Evolutionary conservation across 345 rosid species (phyloP).

Genomic region (Clausena lansium): DNA sequence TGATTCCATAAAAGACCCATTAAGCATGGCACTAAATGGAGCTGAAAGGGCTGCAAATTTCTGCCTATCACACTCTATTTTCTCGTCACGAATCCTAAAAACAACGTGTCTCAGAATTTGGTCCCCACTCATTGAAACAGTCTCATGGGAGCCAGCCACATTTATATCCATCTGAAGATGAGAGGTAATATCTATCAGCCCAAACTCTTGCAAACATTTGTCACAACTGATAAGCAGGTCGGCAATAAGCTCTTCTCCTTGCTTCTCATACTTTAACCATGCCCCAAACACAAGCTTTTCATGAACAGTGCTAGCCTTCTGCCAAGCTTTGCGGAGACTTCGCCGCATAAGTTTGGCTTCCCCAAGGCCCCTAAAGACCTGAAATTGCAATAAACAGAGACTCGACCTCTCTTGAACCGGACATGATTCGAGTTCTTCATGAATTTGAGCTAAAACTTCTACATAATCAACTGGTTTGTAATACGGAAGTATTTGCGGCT

Average conservation of each 20-base stretch:
- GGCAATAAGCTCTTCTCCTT: constrained; percentile 81
- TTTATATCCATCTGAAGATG: constrained; percentile 37
- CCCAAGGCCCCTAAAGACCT: constrained; percentile 89
- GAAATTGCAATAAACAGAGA: constrained; percentile 77
- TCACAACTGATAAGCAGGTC: constrained; percentile 81
- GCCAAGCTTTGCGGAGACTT: constrained; percentile 94
- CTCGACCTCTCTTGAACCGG: constrained; percentile 55
- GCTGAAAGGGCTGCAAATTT: constrained; percentile 79
- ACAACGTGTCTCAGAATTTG: constrained; percentile 40
- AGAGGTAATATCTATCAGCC: constrained; percentile 66
- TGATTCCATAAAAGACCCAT: constrained; percentile 88
- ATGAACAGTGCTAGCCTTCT: constrained; percentile 71
- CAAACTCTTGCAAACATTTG: constrained; percentile 68
- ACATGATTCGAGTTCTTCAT: constrained; percentile 92
- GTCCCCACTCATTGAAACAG: constrained; percentile 29
- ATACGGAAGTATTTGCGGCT: constrained; percentile 68
- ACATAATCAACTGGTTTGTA: constrained; percentile 89
- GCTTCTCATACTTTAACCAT: constrained; percentile 87
- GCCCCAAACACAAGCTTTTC: constrained; percentile 89
- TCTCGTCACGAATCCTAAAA: constrained; percentile 76
- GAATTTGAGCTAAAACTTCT: constrained; percentile 94
- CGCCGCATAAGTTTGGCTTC: constrained; percentile 82
- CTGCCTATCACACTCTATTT: constrained; percentile 73
- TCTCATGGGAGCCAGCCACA: constrained; percentile 32
- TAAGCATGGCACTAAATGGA: constrained; percentile 89